Base-by-base conservation (phyloP, 192 early-diverging fungal species). In the Umbelopsis isabellina region DNA sequence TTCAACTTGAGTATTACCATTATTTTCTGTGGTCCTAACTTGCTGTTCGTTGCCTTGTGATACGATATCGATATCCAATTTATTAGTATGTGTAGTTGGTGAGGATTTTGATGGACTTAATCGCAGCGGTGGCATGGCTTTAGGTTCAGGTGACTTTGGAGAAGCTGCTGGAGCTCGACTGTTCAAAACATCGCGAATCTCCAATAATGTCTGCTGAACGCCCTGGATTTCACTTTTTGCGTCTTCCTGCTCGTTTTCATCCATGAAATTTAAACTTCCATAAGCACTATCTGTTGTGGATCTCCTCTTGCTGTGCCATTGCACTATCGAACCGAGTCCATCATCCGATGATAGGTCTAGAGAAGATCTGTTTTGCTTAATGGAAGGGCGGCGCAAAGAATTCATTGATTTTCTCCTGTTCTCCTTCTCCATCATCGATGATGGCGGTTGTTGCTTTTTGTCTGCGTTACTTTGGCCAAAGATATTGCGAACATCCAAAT, bases 71-170 rank as follows among this genome's bases (percentile, higher is more conserved):
- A 23, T n/a, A n/a, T 49, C 51, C 12, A 52, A 15, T n/a, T 35
- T 25, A 22, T 21, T 52, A 22, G 48, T 49, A 7, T 33, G 51
- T 23, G 47, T 22, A 22, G 58, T 71, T 20, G 74, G 69, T 2
- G 69, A 71, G 4, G 74, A 75, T 58, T 53, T 71, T 0, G 74
- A 75, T 6, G 74, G 46, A 0, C 46, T 67, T 11, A 64, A 48
- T 15, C 48, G 37, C 4, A 51, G 37, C 35, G 25, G 47, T 52
- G 49, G 49, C 3, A 49, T 67, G 25, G 67, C 49, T 16, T 61
- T 20, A 30, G 7, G 20, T 50, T 27, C 48, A 7, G 25, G 12
- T 0, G 13, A 4, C 20, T 15, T 4, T 41, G 12, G 25, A 6
- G 49, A 15, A 0, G 1, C 1, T 3, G 30, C 46, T n/a, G 30